Conservation (phyloP, 2,329 filamentous ascomycete genomes). For the Scorias spongiosa region DNA sequence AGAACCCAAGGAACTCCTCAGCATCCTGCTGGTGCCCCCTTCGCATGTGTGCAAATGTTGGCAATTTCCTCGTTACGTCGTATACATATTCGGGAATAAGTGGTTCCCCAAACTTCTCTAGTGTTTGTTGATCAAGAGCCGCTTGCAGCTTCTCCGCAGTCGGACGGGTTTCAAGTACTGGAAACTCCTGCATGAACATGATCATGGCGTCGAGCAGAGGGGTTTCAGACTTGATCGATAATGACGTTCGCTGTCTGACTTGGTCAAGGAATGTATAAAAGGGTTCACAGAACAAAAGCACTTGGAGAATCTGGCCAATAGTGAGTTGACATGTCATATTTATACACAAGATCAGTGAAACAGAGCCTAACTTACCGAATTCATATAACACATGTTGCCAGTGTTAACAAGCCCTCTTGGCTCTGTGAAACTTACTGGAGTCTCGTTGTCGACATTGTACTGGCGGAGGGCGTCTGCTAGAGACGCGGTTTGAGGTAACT, state of each 20-base stretch:
- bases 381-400: constrained; percentile 99
- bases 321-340: background rate
- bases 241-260: constrained; percentile 63
- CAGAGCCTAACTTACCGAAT: constrained; percentile 53
- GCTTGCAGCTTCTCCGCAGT: constrained; percentile 59
- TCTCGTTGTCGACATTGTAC: constrained; percentile 50
- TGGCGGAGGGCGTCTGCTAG: constrained; percentile 62
- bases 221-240: constrained; percentile 91
- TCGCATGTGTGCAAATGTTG: constrained; percentile 57
- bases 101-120: constrained; percentile 80
- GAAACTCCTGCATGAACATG: constrained; percentile 89
- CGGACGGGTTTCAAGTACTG: constrained; percentile 63
- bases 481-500: constrained; percentile 35
- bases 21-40: constrained; percentile 95
- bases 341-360: background rate
- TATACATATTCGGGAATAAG: constrained; percentile 94
- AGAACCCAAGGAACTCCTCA: constrained; percentile 87
- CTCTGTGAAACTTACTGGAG: constrained; percentile 69
- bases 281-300: constrained; percentile 80
- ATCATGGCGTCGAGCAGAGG: constrained; percentile 93
- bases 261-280: constrained; percentile 91
- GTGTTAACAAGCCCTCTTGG: constrained; percentile 90
- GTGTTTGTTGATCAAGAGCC: constrained; percentile 62
- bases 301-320: constrained; percentile 69
- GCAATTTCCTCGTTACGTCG: constrained; percentile 71